Evolutionary conservation across 2,329 filamentous ascomycete species (phyloP), one percentile per base, ranked within the genome.

Genomic region (Xenosphaeropsis pyriputrescens): DNA sequence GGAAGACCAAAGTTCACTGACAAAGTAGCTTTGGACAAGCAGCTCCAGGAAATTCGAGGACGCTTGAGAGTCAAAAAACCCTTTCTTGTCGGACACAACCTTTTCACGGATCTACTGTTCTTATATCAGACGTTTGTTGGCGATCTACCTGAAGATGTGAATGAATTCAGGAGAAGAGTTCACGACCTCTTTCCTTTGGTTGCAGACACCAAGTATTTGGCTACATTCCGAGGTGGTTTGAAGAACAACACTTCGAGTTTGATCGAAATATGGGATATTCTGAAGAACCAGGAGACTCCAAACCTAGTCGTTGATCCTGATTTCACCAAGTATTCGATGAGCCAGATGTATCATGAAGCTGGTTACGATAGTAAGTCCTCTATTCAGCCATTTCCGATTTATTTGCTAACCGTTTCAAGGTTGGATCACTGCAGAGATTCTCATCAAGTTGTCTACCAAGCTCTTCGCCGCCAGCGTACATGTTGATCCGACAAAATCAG

Each of bases 31-130:
- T 29, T 36, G 6, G 32, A 39, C 13, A 18, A 26, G 18, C 31
- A 39, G 31, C n/a, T 34, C 16, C 4, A 34, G 3, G 37, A 39
- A n/a, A 19, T 39, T 14, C 31, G 22, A 29, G 16, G 29, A 8
- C 14, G 40, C 9, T 43, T 65, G 2, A 51, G 53, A 34, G 22
- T 26, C 2, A 47, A 45, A 11, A 43, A 41, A 2, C 60, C 55
- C 0, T 45, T 74, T 1, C 47, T 81, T 1, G 63, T 81, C 3
- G 75, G 75, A 0, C 75, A 82, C 55, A 81, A 82, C 46, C 61
- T 74, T 41, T 72, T 81, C 44, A 66, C 68, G 2, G 75, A 82
- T 45, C 58, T 82, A 3, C 65, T 72, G 29, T 79, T 79, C 47
- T 55, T 81, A 29, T 75, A 79, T 51, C 56, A 62, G n/a, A 67